Evolutionary conservation across 345 rosid species (phyloP), one percentile per base, ranked within the genome.

Genomic region (Corchorus olitorius): DNA sequence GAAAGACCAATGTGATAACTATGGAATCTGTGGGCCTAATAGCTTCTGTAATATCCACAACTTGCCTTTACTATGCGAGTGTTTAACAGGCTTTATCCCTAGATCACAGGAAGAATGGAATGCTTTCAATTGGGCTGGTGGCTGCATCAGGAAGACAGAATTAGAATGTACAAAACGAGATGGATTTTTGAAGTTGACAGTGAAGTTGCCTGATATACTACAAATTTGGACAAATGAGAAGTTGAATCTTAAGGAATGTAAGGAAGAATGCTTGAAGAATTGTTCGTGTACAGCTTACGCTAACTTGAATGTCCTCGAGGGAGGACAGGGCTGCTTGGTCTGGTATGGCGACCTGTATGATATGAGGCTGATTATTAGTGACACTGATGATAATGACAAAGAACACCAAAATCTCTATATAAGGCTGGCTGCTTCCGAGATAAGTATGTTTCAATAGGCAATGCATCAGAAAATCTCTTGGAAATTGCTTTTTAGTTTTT

Each of bases 1-100:
- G 35, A 45, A 37, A 10, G 82, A 75, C 45, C 34, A 13, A 4
- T 79, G 82, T 54, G 76, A 79, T 27, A 35, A 13, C 20, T 79
- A 69, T n/a, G 72, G 61, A 12, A 22, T 20, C 22, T 75, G 79
- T 19, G 79, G 82, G 15, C 22, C 45, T 8, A 68, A 79, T 70
- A 71, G 65, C 13, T 37, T 60, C 22, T 75, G 79, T 52, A 67
- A 75, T 14, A 33, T 59, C 1, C 17, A 48, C 11, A 74, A 73
- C 20, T 58, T 58, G 35, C 33, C 50, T 22, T 3, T 33, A 33
- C 68, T 27, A 17, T 84, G 87, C 48, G 27, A 17, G 1, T 86
- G 89, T 64, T 45, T 81, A 6, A 74, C 81, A 1, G 89, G 87
- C 7, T 86, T 72, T 55, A 52, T 65, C 20, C 85, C 89, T 4